These are phyloP conservation scores for Liquidambar formosana DNA, from an alignment of 164 flowering plant genomes.

Conservation along the genomic window DNA sequence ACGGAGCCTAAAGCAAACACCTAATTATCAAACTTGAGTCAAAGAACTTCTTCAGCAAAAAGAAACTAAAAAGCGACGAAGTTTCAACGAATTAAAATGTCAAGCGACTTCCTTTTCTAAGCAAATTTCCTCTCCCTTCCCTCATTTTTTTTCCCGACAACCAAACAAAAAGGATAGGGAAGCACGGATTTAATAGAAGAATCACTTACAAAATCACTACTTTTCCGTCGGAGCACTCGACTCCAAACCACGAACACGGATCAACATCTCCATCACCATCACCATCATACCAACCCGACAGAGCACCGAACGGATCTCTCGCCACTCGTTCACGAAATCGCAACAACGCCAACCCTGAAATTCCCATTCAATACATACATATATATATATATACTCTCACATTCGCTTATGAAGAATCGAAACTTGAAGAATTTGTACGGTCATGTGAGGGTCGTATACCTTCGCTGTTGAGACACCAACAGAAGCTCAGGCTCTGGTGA, in stretches of 20 bases:
- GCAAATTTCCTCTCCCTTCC: not conserved
- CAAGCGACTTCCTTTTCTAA: not conserved
- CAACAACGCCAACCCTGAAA: slow-evolving; percentile 53
- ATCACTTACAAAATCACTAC: slow-evolving; percentile 50
- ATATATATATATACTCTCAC: not conserved
- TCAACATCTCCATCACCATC: slow-evolving; percentile 31
- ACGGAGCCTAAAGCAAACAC: not conserved
- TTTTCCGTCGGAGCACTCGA: slow-evolving; percentile 49
- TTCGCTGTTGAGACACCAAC: slow-evolving; percentile 40
- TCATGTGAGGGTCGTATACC: slow-evolving; percentile 24
- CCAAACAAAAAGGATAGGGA: not conserved
- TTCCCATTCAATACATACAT: not conserved
- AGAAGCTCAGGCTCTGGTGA: slow-evolving; percentile 16
- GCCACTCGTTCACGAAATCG: slow-evolving; percentile 42
- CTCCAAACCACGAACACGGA: slow-evolving; percentile 63
- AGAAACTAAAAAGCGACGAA: too few relatives aligned
- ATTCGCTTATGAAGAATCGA: not conserved
- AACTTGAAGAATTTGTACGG: not conserved
- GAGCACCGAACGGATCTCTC: slow-evolving; percentile 49
- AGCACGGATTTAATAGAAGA: not conserved
- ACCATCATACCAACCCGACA: slow-evolving; percentile 37
- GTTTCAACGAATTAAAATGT: too few relatives aligned
- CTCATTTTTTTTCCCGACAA: not conserved
- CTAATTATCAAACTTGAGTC: not conserved
- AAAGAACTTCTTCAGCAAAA: too few relatives aligned